phyloP scores from a whole-genome alignment of 2,329 filamentous ascomycete genomes.

The Talaromyces verruculosus region DNA sequence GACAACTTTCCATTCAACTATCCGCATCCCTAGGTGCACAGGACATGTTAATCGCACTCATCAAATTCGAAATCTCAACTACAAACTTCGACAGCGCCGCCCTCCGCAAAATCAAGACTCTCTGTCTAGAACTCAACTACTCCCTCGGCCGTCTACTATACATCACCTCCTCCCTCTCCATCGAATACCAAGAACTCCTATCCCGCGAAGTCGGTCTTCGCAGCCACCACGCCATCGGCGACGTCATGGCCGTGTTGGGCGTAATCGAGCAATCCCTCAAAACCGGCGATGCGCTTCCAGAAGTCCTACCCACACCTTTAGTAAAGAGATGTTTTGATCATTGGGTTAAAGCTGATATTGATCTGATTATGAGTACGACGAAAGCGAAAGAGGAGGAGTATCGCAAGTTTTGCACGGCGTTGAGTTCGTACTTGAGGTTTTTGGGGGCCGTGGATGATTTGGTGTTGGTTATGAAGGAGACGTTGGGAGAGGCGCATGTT shows the following conservation, averaged over 20 bases:
- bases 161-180: constrained; percentile 37
- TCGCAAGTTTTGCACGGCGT: constrained; percentile 49
- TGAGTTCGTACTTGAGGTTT: constrained; percentile 49
- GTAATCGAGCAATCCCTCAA: constrained; percentile 51
- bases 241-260: constrained; percentile 53
- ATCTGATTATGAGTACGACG: constrained; percentile 34
- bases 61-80: constrained; percentile 42
- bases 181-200: constrained; percentile 44
- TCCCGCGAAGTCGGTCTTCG: constrained; percentile 41
- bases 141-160: constrained; percentile 39
- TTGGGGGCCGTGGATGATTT: constrained; percentile 48
- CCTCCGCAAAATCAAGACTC: constrained; percentile 33
- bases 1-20: constrained; percentile 34
- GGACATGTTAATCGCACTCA: constrained; percentile 35
- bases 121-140: constrained; percentile 36
- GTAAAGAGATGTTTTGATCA: constrained; percentile 38
- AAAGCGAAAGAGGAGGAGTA: constrained; percentile 46
- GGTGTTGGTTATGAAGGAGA: constrained; percentile 46
- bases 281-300: constrained; percentile 51
- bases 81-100: constrained; percentile 40
- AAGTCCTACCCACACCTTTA: constrained; percentile 51
- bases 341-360: constrained; percentile 25
- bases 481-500: constrained; percentile 45
- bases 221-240: constrained; percentile 49
- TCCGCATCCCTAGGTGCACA: constrained; percentile 37